Conservation (phyloP, 169 alveolate genomes). For the Plasmodium falciparum region DNA sequence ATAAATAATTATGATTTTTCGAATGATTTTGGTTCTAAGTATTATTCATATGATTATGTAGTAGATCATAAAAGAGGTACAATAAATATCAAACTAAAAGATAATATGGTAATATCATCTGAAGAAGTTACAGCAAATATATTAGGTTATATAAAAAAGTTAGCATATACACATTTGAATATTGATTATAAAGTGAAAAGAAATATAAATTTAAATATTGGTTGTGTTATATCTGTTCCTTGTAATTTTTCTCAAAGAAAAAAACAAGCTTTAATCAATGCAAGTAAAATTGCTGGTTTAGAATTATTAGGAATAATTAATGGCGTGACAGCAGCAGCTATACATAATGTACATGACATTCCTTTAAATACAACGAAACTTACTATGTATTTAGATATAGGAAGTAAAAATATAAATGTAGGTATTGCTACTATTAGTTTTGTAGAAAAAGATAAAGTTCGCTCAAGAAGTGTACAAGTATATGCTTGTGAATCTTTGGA, state of each 20-base stretch:
- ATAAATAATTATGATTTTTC: conserved; percentile 33
- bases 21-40: conserved; percentile 30
- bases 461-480: conserved; percentile 51
- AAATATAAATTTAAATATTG: conserved; percentile 47
- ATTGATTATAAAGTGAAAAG: conserved; percentile 75
- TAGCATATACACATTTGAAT: conserved; percentile 79
- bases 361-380: conserved; percentile 82
- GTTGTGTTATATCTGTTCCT: conserved; percentile 85
- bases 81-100: conserved; percentile 76
- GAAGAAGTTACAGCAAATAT: conserved; percentile 85
- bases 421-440: conserved; percentile 79
- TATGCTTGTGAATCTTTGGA: conserved; percentile 76
- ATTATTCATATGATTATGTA: conserved; percentile 68
- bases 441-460: conserved; percentile 51
- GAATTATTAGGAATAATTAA: conserved; percentile 80
- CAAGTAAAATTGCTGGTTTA: conserved; percentile 85
- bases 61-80: conserved; percentile 72
- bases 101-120: conserved; percentile 78
- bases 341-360: conserved; percentile 79
- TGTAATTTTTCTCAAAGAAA: conserved; percentile 84
- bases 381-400: conserved; percentile 84
- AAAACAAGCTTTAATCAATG: conserved; percentile 79
- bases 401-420: conserved; percentile 84
- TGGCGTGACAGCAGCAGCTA: conserved; percentile 86
- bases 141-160: conserved; percentile 80